Base-by-base conservation (phyloP, 257 asterid genomes). In the Primulina huaijiensis region DNA sequence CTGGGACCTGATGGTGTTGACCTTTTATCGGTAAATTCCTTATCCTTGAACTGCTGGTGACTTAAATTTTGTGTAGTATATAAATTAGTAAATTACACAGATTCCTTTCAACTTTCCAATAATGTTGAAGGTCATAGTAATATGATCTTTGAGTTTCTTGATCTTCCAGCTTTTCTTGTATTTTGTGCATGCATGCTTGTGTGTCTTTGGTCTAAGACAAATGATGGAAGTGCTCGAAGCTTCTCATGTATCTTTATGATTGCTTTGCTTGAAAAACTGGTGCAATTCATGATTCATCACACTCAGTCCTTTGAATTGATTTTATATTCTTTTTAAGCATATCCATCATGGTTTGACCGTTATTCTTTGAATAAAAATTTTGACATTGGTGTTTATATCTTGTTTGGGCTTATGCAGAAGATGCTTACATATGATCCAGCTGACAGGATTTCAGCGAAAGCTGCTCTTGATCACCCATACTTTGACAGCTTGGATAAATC, bases 401-500 rank as follows among this genome's bases (percentile, higher is more conserved):
- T 78, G 12, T 63, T 73, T 73, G 27, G 70, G 58, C 80, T 23
- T 77, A 64, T 84, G 86, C 89, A 90, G 97, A 79, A 78, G 67
- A 90, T 92, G 98, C 92, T 92, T 31, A 83, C 79, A 59, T 92
- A 84, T 75, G 86, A 92, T 78, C 96, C 98, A 1, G 89, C 91
- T 21, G 97, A 92, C 19, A 85, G 97, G 67, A 90, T 92, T 74
- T 92, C 98, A 2, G 98, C 98, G 0, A 92, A 90, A 80, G 91
- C 88, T 74, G 97, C 98, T 43, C 73, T 92, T 52, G 98, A 90
- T 29, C 98, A 92, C 76, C 95, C 95, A n/a, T 92, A 83, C 84
- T 92, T 92, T n/a, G 90, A 92, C 74, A 79, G 85, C 82, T 83
- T 92, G 88, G 98, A 92, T 71, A 90, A 87, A 75, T 86, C 94